Percentiles rank a stretch among this genome's conserved stretches.
Evolutionary conservation across 1,139 yeast species (phyloP).

Genomic region (Yamadazyma sp.): DNA sequence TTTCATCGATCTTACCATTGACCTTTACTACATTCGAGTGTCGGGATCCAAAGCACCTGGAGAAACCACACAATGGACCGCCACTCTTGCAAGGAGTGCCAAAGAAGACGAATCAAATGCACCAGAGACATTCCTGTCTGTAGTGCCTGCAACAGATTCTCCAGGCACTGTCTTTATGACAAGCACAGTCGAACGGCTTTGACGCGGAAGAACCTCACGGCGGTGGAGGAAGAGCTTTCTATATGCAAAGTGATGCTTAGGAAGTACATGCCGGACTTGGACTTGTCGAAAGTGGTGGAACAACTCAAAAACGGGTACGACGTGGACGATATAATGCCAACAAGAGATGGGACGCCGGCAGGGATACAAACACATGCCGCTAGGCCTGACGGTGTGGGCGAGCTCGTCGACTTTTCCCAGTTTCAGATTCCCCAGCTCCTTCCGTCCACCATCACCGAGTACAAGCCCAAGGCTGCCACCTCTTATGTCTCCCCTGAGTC

Average conservation of each 20-base stretch:
- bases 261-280: slow-evolving; percentile 13
- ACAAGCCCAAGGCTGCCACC: slow-evolving; percentile 1
- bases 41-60: too few species aligned
- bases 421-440: slow-evolving; percentile 14
- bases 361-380: neutral
- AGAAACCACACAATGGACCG: neutral
- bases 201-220: slow-evolving; percentile 21
- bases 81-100: slow-evolving; percentile 20
- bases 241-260: slow-evolving; percentile 12
- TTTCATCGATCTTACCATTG: too few species aligned
- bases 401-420: slow-evolving; percentile 1
- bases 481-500: slow-evolving; percentile 14
- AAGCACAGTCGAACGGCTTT: slow-evolving; percentile 18
- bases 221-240: slow-evolving; percentile 19
- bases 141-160: slow-evolving; percentile 15
- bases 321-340: slow-evolving; percentile 10
- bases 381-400: neutral
- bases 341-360: neutral
- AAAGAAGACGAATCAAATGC: slow-evolving; percentile 18
- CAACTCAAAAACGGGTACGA: slow-evolving; percentile 18
- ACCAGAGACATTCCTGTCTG: slow-evolving; percentile 20
- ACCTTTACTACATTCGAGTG: too few species aligned
- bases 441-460: slow-evolving; percentile 8
- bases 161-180: slow-evolving; percentile 19
- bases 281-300: slow-evolving; percentile 9